These are phyloP conservation scores for Crucibulum laeve DNA, from an alignment of 768 basidiomycete genomes.

Conservation along the genomic window DNA sequence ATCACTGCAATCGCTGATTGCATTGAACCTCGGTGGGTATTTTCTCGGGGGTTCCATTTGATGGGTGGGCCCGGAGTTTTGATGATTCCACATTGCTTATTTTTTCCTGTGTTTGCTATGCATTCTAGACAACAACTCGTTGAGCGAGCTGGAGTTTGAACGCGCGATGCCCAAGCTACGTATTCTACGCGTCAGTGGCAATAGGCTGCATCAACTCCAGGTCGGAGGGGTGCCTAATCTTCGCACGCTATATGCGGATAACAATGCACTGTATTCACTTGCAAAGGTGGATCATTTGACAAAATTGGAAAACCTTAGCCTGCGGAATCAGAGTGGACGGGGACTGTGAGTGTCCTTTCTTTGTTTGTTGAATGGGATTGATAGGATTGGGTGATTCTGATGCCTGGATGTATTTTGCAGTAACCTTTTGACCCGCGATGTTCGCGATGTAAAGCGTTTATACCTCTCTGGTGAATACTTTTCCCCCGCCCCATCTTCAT, in stretches of 20 bases:
- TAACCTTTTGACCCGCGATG: conserved; percentile 55
- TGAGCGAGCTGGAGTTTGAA: conserved; percentile 51
- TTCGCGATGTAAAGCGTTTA: conserved; percentile 89
- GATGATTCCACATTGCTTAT: too few species aligned
- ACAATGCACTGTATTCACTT: conserved; percentile 58
- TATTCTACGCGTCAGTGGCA: conserved; percentile 83
- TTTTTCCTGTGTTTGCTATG: conserved; percentile 7
- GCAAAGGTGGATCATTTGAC: conserved; percentile 50
- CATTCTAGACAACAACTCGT: conserved; percentile 64
- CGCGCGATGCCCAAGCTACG: conserved; percentile 64
- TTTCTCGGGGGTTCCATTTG: conserved; percentile 18
- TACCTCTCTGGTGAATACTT: conserved; percentile 83
- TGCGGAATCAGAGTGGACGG: conserved; percentile 82
- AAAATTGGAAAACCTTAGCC: conserved; percentile 84
- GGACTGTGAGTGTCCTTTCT: conserved; percentile 58
- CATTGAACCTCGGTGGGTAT: conserved; percentile 80
- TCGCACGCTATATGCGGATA: conserved; percentile 91
- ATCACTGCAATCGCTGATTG: conserved; percentile 56
- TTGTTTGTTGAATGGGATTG: conserved; percentile 6
- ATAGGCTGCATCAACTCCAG: conserved; percentile 67
- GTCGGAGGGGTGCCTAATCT: conserved; percentile 61
- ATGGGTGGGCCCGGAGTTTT: conserved; percentile 1
- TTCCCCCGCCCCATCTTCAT: conserved; percentile 4
- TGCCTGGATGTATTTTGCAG: conserved; percentile 21
- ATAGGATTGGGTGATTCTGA: conserved; percentile 14